Percentiles rank a stretch among this genome's conserved stretches.
phyloP scores from a whole-genome alignment of 2,329 filamentous ascomycete genomes.

The Triangularia verruculosa region DNA sequence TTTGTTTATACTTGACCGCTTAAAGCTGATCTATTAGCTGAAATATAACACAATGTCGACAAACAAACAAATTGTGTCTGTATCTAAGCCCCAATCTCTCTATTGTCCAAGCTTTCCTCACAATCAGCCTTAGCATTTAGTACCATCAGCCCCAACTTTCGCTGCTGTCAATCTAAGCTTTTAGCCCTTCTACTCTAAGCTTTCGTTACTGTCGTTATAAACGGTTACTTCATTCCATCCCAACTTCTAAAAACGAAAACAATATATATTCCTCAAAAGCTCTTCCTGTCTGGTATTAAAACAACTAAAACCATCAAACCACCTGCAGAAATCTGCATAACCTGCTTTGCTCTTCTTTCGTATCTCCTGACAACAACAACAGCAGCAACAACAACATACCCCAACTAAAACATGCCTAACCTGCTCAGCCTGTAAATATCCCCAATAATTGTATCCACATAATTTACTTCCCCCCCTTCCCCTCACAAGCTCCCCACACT shows the following conservation, averaged over 20 bases:
- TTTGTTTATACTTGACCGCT: too few relatives aligned
- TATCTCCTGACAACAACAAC: neutral
- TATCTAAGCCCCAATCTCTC: too few relatives aligned
- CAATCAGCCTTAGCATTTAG: too few relatives aligned
- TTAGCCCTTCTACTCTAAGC: too few relatives aligned
- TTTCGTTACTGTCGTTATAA: too few relatives aligned
- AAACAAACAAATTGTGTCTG: too few relatives aligned
- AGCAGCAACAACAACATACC: too few relatives aligned
- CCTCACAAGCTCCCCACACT: constrained; percentile 19
- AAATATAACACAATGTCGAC: too few relatives aligned
- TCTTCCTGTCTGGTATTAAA: neutral
- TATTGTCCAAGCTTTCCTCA: too few relatives aligned
- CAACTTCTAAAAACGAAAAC: neutral
- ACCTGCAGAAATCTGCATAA: neutral
- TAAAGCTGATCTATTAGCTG: too few relatives aligned
- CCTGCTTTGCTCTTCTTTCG: neutral
- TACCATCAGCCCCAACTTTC: too few relatives aligned
- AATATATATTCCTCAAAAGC: neutral
- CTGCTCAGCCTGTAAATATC: neutral
- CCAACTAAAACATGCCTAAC: neutral
- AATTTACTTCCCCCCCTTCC: neutral
- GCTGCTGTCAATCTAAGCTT: too few relatives aligned
- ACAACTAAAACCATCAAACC: neutral
- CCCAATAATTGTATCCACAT: neutral
- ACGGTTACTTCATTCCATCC: neutral